Evolutionary conservation across 345 rosid genomes (phyloP), one percentile per base, ranked within the genome.

Genomic region (Firmiana major): DNA sequence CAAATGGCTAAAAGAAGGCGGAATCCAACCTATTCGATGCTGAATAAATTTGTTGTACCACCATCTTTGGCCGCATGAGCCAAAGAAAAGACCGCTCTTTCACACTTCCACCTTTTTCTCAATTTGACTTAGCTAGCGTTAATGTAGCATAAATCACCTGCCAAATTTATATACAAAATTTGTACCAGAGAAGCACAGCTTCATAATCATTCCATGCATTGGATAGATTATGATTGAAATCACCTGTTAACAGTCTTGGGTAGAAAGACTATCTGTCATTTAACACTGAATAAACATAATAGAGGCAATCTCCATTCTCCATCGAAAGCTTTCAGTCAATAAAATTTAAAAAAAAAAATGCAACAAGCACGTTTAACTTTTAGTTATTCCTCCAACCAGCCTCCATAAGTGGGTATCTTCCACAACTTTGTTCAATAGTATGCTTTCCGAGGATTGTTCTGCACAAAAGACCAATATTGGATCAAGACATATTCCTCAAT

Each of bases 401-500:
- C 17, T 26, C 16, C 42, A 11, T 28, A 45, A 4, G 79, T 36
- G 15, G 70, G 57, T 1, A 2, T 69, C 51, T 43, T 46, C 49
- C 7, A 43, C 34, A 7, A 26, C 45, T 11, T 40, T 4, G 9
- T 88, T 66, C 85, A 91, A 80, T 89, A 91, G 81, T 91, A 91
- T 9, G 90, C 85, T 71, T 91, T 91, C 22, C 96, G 86, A 31
- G 96, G 96, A 79, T 91, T 91, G 83, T 83, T 83, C 96, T 91
- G 91, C 51, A 58, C n/a, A 65, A 48, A 65, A 26, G 34, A 38
- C 4, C 28, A 24, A 36, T 1, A 54, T 51, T 2, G 5, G 28
- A 64, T 34, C 49, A 63, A 49, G 6, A 15, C 26, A n/a, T 36
- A 42, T 13, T 8, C n/a, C 68, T 48, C 9, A n/a, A 28, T 28